Evolutionary conservation across 345 rosid genomes (phyloP), one percentile per base, ranked within the genome.

Genomic region (Gossypium turneri): DNA sequence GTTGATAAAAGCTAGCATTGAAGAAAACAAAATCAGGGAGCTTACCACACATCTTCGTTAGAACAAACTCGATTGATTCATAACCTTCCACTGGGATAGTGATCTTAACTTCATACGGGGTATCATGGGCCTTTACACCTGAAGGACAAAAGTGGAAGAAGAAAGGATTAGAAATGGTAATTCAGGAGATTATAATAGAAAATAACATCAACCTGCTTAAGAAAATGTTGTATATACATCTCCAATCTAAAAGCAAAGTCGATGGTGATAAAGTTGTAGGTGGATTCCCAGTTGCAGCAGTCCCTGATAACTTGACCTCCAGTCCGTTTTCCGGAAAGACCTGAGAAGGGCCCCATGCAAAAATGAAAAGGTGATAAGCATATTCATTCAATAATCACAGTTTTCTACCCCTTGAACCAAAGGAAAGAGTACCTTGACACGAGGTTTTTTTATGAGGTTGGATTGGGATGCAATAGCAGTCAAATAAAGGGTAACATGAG

Each of bases 241-340:
- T 89, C 99, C 99, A 95, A 62, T 93, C 90, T 77, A 93, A 74
- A 69, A 84, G 76, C 81, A 95, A 79, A 73, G 88, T 74, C 25
- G 98, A 81, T 13, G 98, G 99, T 24, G 98, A 84, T 82, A 95
- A 79, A 71, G 99, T 93, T 73, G 99, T 90, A 19, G 98, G 97
- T 75, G 86, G 86, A 45, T 77, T 87, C 78, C 88, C 96, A 27
- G 79, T 79, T 34, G 90, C 82, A 1, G 82, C 97, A 24, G 93
- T 86, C 51, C 98, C 98, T 27, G 90, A 83, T 77, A 89, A 75
- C 53, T 71, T 86, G 71, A 95, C 86, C 56, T 80, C 75, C 82
- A 93, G 85, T 62, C 94, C 98, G 56, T 81, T 82, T 73, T 89
- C 92, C 9, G 98, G 98, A 84, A 59, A 75, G 82, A 95, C 87